Base-by-base conservation (phyloP, 441 rosid genomes). In the Monsonia emarginata region DNA sequence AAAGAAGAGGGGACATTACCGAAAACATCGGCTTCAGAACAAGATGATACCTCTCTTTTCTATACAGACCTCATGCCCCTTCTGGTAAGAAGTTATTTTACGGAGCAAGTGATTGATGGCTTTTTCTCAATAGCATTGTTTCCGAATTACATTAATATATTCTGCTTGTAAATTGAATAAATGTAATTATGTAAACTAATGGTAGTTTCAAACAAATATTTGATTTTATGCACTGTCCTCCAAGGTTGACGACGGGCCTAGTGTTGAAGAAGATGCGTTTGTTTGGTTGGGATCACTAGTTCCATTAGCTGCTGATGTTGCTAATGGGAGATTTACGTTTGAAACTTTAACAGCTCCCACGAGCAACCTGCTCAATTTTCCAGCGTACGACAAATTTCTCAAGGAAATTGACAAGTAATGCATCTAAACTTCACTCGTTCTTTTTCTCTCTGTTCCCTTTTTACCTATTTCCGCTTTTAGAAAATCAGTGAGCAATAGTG, bases 31-130 rank as follows among this genome's bases (percentile, higher is more conserved):
- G 69, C 81, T 36, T 66, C 78, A 19, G 92, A 82, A 64, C 79
- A 80, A 54, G 97, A 89, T 38, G 99, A 94, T 1, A 71, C 81
- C 69, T 69, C 94, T 68, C 96, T 91, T 25, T 94, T 94, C 69
- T 91, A 91, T 68, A 75, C 97, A 24, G 97, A 94, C 79, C 72
- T 88, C 62, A 88, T 94, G 97, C 96, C 96, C 2, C 89, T 94
- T 73, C 88, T 94, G 0, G 99, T 94, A 85, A 83, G 88, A 22
- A 71, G 40, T n/a, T 36, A 6, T 16, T 31, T 40, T 19, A 14
- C 22, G 0, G 13, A 21, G 11, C 58, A 52, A 52, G 14, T 52
- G 14, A 52, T 52, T 21, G 27, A 21, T 52, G 11, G 21, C 8
- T 21, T 11, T 40, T 1, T 32, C 50, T 38, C 44, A 38, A 38